phyloP scores from a whole-genome alignment of 2,329 filamentous ascomycete genomes.

The Scleromitrula shiraiana region DNA sequence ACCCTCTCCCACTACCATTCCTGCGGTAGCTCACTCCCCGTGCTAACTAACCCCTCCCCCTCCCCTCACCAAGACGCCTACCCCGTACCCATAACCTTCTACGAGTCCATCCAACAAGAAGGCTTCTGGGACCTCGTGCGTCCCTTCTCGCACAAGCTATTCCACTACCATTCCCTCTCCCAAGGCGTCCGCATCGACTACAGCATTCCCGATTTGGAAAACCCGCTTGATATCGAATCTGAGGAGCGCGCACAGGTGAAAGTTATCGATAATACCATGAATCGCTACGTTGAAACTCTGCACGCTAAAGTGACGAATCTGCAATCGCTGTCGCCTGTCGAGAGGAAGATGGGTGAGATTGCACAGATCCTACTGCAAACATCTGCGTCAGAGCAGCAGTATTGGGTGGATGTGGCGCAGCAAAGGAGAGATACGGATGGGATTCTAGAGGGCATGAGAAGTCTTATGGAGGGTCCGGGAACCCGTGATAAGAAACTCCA shows the following conservation, averaged over 20 bases:
- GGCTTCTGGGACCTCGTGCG: slow-evolving; percentile 17
- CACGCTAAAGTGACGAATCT: too few relatives aligned
- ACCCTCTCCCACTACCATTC: neutral
- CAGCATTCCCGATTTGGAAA: too few relatives aligned
- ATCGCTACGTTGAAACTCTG: too few relatives aligned
- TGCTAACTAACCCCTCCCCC: slow-evolving; percentile 10
- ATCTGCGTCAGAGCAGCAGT: neutral
- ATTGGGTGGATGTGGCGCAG: neutral
- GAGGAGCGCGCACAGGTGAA: neutral
- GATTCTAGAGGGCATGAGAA: neutral
- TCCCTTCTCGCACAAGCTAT: slow-evolving; percentile 10
- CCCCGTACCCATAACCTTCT: slow-evolving; percentile 15
- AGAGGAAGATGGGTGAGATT: neutral
- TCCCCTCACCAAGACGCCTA: slow-evolving; percentile 4
- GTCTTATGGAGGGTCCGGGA: too few relatives aligned
- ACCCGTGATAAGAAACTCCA: too few relatives aligned
- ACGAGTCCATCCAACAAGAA: slow-evolving; percentile 18
- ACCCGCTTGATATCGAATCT: too few relatives aligned
- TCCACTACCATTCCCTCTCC: slow-evolving; percentile 9
- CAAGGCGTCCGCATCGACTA: slow-evolving; percentile 2
- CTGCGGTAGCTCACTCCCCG: neutral
- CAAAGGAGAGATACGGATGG: neutral
- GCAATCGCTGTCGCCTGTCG: neutral
- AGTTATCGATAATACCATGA: neutral
- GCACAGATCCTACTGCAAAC: neutral